Evolutionary conservation across 1,284 basidiomycete species (phyloP), one percentile per base, ranked within the genome.

Genomic region (Cutaneotrichosporon spelunceum): DNA sequence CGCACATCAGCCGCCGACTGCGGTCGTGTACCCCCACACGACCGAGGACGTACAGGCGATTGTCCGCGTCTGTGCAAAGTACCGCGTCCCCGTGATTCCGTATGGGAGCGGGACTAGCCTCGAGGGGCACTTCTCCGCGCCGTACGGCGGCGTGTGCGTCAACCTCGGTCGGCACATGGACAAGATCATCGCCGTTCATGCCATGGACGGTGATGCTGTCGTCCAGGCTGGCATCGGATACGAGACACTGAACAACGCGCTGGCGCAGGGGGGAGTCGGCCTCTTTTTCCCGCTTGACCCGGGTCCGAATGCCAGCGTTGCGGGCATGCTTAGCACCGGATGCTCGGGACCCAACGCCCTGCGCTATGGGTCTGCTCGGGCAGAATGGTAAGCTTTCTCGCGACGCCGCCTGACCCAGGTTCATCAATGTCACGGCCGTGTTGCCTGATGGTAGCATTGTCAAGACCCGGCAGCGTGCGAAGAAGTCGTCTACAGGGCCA

Each of bases 261-360:
- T 94, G 33, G 83, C 83, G 69, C 82, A 86, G 53, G 83, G 85
- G 75, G 89, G 87, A 6, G 85, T 89, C 59, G 85, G 86, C 1
- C 75, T 94, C 24, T 94, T 95, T 81, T 93, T 94, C 71, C 93
- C 93, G 0, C 57, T 72, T 6, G 89, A 91, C 70, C 90, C 89
- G 13, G 73, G 73, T 3, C 72, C 75, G 4, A 73, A 77, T 9
- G 91, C 92, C 2, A 90, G 89, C 0, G 87, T 95, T 29, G 93
- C 92, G n/a, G 93, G 93, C 0, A 95, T 96, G 91, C 82, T 93
- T 48, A 87, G 87, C 53, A 93, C 88, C 0, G 89, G 88, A 0
- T 75, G 72, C 61, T 67, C 64, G 57, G 74, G 80, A 81, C 90
- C 91, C 0, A 93, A 93, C 69, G 90, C 90, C 0, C 89, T 93